Percentiles rank a stretch among this genome's conserved stretches.
phyloP scores from a whole-genome alignment of 441 rosid genomes.

The Hura crepitans region DNA sequence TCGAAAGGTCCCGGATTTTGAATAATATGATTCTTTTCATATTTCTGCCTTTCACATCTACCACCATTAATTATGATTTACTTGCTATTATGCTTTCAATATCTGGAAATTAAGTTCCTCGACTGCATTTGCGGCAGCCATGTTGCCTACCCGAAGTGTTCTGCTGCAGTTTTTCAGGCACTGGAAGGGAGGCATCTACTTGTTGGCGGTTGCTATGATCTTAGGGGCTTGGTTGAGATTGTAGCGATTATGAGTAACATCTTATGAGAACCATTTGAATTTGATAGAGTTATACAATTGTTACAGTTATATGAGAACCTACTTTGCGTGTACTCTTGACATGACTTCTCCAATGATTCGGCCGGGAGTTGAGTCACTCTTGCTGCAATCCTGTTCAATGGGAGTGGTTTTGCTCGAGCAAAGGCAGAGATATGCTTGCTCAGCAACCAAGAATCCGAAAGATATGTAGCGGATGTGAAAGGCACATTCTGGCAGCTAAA shows the following conservation, averaged over 20 bases:
- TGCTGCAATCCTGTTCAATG: background rate
- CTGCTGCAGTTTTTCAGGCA: background rate
- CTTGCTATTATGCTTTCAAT: constrained; percentile 9
- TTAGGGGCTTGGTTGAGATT: background rate
- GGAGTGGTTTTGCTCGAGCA: too few species aligned
- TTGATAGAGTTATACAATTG: background rate
- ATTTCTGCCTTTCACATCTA: constrained; percentile 8
- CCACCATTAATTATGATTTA: background rate
- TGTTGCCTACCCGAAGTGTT: background rate
- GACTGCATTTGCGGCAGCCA: background rate
- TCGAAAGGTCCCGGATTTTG: constrained; percentile 41
- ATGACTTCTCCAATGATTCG: background rate
- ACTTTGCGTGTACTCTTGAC: background rate
- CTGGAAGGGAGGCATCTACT: background rate
- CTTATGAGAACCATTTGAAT: background rate
- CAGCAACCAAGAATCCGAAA: background rate
- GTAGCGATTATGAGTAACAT: background rate
- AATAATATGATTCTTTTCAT: constrained; percentile 7
- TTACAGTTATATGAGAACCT: background rate
- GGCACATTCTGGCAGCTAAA: too few species aligned
- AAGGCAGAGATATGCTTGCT: background rate
- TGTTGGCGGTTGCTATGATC: background rate
- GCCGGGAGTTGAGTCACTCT: background rate
- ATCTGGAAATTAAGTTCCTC: background rate
- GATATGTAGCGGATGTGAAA: too few species aligned